Evolutionary conservation across 2,329 filamentous ascomycete genomes (phyloP), one percentile per base, ranked within the genome.

Genomic region (Rhynchosporium secalis): DNA sequence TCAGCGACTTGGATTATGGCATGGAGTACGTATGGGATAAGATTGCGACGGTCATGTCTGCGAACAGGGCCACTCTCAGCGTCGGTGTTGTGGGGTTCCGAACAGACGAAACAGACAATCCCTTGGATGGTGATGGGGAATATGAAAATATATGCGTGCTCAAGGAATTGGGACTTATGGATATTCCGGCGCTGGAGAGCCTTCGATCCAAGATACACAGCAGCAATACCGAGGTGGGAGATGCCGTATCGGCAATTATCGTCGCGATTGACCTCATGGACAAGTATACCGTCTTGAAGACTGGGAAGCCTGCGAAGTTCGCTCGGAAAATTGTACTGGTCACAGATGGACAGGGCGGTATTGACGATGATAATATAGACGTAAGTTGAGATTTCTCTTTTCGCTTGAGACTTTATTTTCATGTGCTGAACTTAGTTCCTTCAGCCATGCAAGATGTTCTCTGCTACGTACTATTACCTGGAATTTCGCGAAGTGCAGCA

Each of bases 21-120:
- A 87, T 98, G 86, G 86, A 86, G 65, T 99, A 96, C 77, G 84
- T 98, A 56, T 99, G 94, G 93, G 94, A 98, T 80, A 95, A 91
- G 74, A 90, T 96, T 68, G 88, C 88, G 4, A 85, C 84, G 7
- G 91, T 87, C 3, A 88, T 92, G 76, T 76, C 82, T 51, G 75
- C 75, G 36, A 87, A 85, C 33, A 84, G 91, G 56, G 94, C 92
- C 74, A 92, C 88, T 0, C 85, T 86, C 71, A 84, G 83, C 28
- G 78, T 92, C 51, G 90, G 92, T n/a, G 88, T 97, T 2, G 76
- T 99, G 63, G 95, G 90, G 0, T 79, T 97, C 61, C 85, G 91
- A 62, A 96, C 93, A 20, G 88, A 96, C 70, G 86, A 81, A 47
- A 93, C 92, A 0, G 74, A 81, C 54, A 92, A 96, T 69, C 78